Conservation (phyloP, 2,329 filamentous ascomycete genomes). For the Xylaria sp. region DNA sequence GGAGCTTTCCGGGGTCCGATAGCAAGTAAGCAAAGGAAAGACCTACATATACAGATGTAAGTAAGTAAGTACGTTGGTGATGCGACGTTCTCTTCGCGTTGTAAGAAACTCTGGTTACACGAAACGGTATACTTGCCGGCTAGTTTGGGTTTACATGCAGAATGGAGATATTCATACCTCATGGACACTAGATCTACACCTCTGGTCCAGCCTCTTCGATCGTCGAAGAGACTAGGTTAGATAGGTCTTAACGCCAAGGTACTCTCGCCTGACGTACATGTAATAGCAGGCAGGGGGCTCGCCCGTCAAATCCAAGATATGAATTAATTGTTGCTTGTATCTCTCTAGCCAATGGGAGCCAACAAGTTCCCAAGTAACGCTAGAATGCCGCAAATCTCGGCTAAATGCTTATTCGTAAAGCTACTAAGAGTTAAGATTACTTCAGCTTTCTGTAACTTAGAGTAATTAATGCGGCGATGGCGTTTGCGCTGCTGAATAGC, state of each 20-base stretch:
- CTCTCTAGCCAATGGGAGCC: constrained; percentile 1
- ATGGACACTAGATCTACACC: constrained; percentile 6
- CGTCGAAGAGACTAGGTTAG: neutral
- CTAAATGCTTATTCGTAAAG: neutral
- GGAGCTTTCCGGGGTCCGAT: constrained; percentile 25
- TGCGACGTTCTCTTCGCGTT: neutral
- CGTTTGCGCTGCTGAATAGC: neutral
- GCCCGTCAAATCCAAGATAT: neutral
- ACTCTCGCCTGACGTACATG: constrained; percentile 4
- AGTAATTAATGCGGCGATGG: neutral
- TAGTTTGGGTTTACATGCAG: constrained; percentile 27
- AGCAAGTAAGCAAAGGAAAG: constrained; percentile 20
- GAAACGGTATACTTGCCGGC: constrained; percentile 11
- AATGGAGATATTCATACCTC: constrained; percentile 4
- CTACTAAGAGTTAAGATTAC: neutral
- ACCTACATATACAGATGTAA: neutral
- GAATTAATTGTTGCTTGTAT: constrained; percentile 1
- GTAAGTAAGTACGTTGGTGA: constrained; percentile 7
- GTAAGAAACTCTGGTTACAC: constrained; percentile 4
- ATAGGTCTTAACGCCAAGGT: neutral
- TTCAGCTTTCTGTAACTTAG: neutral
- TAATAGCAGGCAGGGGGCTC: neutral
- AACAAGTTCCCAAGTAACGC: neutral
- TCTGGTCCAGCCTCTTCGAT: neutral
- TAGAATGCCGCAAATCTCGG: constrained; percentile 6